Percentiles rank a stretch among this genome's conserved stretches.
Evolutionary conservation across 176 grass and related monocot species (phyloP).

Genomic region (Melocanna baccifera): DNA sequence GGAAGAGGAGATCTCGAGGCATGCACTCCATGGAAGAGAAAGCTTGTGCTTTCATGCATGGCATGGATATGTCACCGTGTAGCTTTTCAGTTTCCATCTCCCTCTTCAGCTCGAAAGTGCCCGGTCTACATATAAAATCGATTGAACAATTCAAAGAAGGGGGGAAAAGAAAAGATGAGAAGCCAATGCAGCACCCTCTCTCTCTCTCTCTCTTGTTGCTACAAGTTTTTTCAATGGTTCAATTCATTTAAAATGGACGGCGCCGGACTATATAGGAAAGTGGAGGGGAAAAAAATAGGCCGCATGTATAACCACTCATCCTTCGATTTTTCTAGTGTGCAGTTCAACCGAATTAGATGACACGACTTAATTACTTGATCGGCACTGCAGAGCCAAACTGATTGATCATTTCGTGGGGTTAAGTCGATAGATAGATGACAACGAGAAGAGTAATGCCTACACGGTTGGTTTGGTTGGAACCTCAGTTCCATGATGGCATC

Average conservation of each 20-base stretch:
- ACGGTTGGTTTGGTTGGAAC: neutral
- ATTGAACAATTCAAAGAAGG: neutral
- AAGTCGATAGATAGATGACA: neutral
- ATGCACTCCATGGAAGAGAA: neutral
- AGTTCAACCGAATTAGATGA: neutral
- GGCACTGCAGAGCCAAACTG: neutral
- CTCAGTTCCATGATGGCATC: neutral
- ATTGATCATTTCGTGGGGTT: neutral
- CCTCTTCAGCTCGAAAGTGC: neutral
- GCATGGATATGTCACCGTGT: neutral
- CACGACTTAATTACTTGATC: neutral
- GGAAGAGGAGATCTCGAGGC: constrained; percentile 11
- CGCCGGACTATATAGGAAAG: neutral
- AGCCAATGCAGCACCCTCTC: too few relatives aligned
- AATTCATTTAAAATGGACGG: neutral
- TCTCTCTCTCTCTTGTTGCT: too few relatives aligned
- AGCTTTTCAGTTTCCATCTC: neutral
- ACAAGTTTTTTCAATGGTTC: too few relatives aligned
- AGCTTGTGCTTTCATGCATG: neutral
- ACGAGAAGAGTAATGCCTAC: neutral
- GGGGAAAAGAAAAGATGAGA: too few relatives aligned
- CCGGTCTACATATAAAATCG: neutral
- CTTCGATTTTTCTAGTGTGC: neutral
- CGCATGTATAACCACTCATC: neutral
- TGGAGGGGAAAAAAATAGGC: neutral